Evolutionary conservation across 768 basidiomycete genomes (phyloP).

Genomic region (Podaxis sp.): DNA sequence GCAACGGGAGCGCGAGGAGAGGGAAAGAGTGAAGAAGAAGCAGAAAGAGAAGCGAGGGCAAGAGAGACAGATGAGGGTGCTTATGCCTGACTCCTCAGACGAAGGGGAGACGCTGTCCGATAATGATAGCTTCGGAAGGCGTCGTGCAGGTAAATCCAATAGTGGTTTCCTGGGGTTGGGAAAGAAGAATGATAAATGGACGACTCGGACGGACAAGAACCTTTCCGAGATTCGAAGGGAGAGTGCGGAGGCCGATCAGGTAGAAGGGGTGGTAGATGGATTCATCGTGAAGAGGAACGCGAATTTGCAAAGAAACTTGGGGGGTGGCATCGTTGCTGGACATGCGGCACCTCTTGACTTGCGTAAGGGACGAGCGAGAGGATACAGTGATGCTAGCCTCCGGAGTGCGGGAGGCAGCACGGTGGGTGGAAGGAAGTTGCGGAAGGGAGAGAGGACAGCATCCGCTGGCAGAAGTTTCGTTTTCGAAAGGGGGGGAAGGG

Average conservation of each 20-base stretch:
- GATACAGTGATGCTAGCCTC: neutral
- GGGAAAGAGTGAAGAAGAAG: slow-evolving; percentile 10
- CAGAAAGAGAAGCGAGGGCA: neutral
- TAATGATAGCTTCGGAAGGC: slow-evolving; percentile 6
- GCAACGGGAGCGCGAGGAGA: neutral
- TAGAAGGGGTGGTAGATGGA: slow-evolving; percentile 1
- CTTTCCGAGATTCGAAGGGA: slow-evolving; percentile 18
- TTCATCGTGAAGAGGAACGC: slow-evolving; percentile 11
- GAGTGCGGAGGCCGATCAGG: slow-evolving; percentile 19
- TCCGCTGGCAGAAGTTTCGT: neutral
- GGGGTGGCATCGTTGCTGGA: slow-evolving; percentile 1
- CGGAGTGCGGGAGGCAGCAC: neutral
- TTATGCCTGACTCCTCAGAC: neutral
- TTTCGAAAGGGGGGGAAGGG: slow-evolving; percentile 12
- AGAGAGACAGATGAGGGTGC: neutral
- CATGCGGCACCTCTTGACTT: neutral
- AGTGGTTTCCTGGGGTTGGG: slow-evolving; percentile 4
- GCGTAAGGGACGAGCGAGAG: neutral
- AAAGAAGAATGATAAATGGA: slow-evolving; percentile 19
- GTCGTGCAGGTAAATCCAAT: neutral
- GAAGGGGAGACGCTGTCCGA: neutral
- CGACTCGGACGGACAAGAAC: slow-evolving; percentile 28
- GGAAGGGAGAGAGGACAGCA: neutral
- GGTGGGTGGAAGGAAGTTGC: neutral
- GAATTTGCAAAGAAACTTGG: slow-evolving; percentile 11